phyloP scores from a whole-genome alignment of 345 rosid species.

The Aegle marmelos region DNA sequence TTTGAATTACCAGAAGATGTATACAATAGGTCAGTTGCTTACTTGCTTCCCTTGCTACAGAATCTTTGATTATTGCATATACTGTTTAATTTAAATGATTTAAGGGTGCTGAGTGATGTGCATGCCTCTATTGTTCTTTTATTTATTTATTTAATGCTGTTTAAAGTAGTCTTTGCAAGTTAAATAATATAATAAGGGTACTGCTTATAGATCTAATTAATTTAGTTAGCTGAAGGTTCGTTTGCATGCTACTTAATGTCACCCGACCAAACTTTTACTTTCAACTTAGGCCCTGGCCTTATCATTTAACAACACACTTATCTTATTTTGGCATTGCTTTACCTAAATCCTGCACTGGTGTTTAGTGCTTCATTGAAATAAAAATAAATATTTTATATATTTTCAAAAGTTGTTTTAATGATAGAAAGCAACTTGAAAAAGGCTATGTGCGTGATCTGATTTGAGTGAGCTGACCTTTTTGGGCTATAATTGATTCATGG shows the following conservation, averaged over 20 bases:
- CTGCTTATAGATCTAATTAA: neutral
- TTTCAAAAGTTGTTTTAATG: neutral
- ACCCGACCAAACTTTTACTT: slow-evolving; percentile 19
- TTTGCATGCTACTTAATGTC: slow-evolving; percentile 8
- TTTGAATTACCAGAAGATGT: slow-evolving; percentile 89
- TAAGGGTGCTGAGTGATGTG: slow-evolving; percentile 10
- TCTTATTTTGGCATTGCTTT: slow-evolving; percentile 35
- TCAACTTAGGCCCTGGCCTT: slow-evolving; percentile 25
- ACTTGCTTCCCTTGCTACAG: neutral
- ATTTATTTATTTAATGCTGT: neutral
- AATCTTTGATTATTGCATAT: neutral
- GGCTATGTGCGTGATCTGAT: neutral
- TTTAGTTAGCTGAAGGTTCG: neutral
- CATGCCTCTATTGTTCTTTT: neutral
- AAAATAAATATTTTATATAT: no score
- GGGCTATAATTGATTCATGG: slow-evolving; percentile 5
- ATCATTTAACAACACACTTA: slow-evolving; percentile 25
- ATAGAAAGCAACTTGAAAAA: neutral
- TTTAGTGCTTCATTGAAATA: neutral
- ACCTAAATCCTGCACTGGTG: slow-evolving; percentile 27
- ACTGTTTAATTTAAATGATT: neutral
- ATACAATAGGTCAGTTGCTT: slow-evolving; percentile 70
- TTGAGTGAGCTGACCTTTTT: slow-evolving; percentile 5
- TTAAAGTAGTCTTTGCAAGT: neutral
- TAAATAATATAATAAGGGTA: neutral